These are phyloP conservation scores for Areca catechu DNA, from an alignment of 176 grass and related monocot species.

Conservation along the genomic window DNA sequence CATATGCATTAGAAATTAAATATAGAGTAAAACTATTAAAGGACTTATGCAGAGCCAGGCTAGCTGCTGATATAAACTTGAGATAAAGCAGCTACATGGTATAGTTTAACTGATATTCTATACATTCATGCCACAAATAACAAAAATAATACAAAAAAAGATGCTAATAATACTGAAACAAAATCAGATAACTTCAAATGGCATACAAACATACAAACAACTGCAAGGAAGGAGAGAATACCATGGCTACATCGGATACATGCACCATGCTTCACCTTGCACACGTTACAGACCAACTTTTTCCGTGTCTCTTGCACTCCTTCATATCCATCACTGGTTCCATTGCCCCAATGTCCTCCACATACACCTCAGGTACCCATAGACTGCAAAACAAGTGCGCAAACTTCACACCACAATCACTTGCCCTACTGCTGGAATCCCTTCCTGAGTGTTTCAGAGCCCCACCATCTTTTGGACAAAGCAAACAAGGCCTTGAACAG, in stretches of 20 bases:
- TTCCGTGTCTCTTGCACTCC: constrained; percentile 45
- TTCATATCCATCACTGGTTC: constrained; percentile 49
- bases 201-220: too few species aligned
- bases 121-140: too few species aligned
- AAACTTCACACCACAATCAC: constrained; percentile 22
- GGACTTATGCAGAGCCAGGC: too few species aligned
- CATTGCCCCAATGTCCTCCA: constrained; percentile 59
- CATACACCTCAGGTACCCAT: constrained; percentile 75
- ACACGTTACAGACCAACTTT: constrained; percentile 75
- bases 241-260: constrained; percentile 97
- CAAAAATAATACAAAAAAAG: too few species aligned
- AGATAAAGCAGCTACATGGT: too few species aligned
- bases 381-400: constrained; percentile 90
- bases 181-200: too few species aligned
- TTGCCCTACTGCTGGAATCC: constrained; percentile 15
- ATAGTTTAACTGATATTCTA: too few species aligned
- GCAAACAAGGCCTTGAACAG: constrained; percentile 42
- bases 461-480: constrained; percentile 80
- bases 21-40: too few species aligned
- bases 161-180: too few species aligned
- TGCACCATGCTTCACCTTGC: constrained; percentile 93
- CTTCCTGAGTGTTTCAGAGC: constrained; percentile 42
- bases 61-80: too few species aligned
- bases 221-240: constrained; percentile 24
- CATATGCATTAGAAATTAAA: too few species aligned